phyloP scores from a whole-genome alignment of 805 yeast species.

The Maudiozyma serrabonitensis region DNA sequence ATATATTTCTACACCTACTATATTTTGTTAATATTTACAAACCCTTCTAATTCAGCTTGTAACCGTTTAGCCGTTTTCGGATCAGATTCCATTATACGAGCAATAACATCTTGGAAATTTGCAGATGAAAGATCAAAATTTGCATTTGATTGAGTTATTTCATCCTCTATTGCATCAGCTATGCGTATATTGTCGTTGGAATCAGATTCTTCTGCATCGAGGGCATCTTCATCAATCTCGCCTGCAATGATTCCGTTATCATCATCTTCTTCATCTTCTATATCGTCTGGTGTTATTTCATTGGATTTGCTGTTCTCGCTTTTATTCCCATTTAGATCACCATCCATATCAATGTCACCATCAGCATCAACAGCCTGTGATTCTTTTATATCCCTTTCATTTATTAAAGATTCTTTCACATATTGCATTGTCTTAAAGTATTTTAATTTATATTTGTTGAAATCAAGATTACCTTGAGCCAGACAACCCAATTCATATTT shows the following conservation, averaged over 20 bases:
- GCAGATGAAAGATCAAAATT: slow-evolving; percentile 23
- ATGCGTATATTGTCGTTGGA: slow-evolving; percentile 25
- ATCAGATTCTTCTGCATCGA: slow-evolving; percentile 27
- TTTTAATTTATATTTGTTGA: slow-evolving; percentile 32
- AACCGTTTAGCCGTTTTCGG: slow-evolving; percentile 18
- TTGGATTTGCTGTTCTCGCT: neutral
- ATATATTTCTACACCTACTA: neutral
- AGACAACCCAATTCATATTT: slow-evolving; percentile 61
- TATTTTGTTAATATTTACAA: slow-evolving; percentile 20
- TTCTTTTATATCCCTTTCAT: slow-evolving; percentile 9
- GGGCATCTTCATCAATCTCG: slow-evolving; percentile 24
- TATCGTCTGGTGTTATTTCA: neutral
- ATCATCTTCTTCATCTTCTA: slow-evolving; percentile 17
- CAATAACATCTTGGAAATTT: slow-evolving; percentile 23
- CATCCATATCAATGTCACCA: slow-evolving; percentile 20
- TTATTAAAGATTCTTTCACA: slow-evolving; percentile 31
- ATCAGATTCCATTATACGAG: slow-evolving; percentile 18
- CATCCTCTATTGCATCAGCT: slow-evolving; percentile 15
- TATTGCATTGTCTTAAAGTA: slow-evolving; percentile 35
- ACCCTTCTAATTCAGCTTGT: slow-evolving; percentile 14
- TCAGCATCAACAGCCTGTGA: slow-evolving; percentile 21
- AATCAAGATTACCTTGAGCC: slow-evolving; percentile 40
- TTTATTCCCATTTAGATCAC: neutral
- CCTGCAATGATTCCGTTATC: slow-evolving; percentile 28
- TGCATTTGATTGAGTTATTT: slow-evolving; percentile 2